Evolutionary conservation across 805 yeast genomes (phyloP).

Genomic region (Yamadazyma insecticola): DNA sequence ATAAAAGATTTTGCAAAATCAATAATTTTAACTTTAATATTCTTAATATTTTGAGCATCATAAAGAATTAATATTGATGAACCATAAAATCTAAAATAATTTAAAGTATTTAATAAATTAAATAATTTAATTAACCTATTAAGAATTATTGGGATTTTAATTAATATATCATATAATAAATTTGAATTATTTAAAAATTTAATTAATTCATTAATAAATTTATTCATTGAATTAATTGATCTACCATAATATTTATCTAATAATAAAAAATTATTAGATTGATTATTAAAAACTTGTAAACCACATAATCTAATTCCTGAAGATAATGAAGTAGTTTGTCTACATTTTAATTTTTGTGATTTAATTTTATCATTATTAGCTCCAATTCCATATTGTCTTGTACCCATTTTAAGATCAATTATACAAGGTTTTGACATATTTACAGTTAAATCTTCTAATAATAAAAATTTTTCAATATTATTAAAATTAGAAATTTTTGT

Average conservation of each 20-base stretch:
- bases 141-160: slow-evolving; percentile 65
- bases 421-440: slow-evolving; percentile 86
- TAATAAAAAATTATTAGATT: slow-evolving; percentile 23
- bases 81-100: slow-evolving; percentile 87
- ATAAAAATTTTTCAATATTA: slow-evolving; percentile 65
- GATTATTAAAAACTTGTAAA: slow-evolving; percentile 54
- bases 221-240: slow-evolving; percentile 63
- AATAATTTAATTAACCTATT: slow-evolving; percentile 56
- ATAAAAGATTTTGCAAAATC: slow-evolving; percentile 92
- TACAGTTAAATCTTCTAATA: slow-evolving; percentile 85
- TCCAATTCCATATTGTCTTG: slow-evolving; percentile 96
- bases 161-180: slow-evolving; percentile 47
- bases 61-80: slow-evolving; percentile 85
- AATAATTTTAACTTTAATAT: slow-evolving; percentile 62
- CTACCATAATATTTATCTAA: slow-evolving; percentile 94
- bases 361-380: slow-evolving; percentile 66
- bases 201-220: slow-evolving; percentile 70
- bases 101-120: slow-evolving; percentile 48
- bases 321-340: slow-evolving; percentile 68
- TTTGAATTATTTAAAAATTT: slow-evolving; percentile 80
- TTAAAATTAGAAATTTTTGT: too few species aligned
- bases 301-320: slow-evolving; percentile 96
- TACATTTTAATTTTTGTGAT: slow-evolving; percentile 81
- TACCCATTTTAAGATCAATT: slow-evolving; percentile 94
- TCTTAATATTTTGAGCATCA: slow-evolving; percentile 38